Evolutionary conservation across 78 protist genomes (phyloP), one percentile per base, ranked within the genome.

Genomic region (Diacronema lutheri): DNA sequence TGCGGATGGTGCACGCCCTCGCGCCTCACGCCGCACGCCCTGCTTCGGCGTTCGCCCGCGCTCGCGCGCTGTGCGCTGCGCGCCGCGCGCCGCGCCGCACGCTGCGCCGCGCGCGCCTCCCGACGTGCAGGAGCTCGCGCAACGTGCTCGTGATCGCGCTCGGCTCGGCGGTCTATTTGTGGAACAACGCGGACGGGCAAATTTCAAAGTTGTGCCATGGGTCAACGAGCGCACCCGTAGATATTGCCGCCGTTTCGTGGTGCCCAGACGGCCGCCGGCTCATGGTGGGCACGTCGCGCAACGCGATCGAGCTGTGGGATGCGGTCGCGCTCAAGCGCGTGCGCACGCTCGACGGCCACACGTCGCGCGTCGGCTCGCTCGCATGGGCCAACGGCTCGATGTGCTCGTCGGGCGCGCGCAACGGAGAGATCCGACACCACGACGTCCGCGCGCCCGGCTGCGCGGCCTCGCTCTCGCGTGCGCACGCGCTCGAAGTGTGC

Each of bases 61-160:
- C n/a, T n/a, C n/a, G n/a, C n/a, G n/a, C n/a, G n/a, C n/a, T n/a
- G n/a, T n/a, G n/a, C n/a, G n/a, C n/a, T n/a, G n/a, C n/a, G n/a
- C n/a, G n/a, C n/a, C n/a, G n/a, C n/a, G n/a, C n/a, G n/a, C n/a
- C n/a, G n/a, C n/a, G n/a, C n/a, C n/a, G n/a, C n/a, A n/a, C n/a
- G n/a, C n/a, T n/a, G n/a, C n/a, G n/a, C n/a, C n/a, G n/a, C n/a
- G n/a, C n/a, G n/a, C n/a, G n/a, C n/a, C n/a, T n/a, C n/a, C n/a
- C n/a, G n/a, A n/a, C n/a, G n/a, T n/a, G n/a, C n/a, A n/a, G n/a
- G n/a, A n/a, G n/a, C 23, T 33, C 46, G 46, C 60, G 81, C 60
- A 95, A 96, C 91, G 50, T 92, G n/a, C 90, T 99, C 29, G 99
- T 99, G 14, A 97, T 99, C 38, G 99, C 97, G 20, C 95, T 99